Conservation (phyloP, 139 green algal species). For the Mesostigma viride region DNA sequence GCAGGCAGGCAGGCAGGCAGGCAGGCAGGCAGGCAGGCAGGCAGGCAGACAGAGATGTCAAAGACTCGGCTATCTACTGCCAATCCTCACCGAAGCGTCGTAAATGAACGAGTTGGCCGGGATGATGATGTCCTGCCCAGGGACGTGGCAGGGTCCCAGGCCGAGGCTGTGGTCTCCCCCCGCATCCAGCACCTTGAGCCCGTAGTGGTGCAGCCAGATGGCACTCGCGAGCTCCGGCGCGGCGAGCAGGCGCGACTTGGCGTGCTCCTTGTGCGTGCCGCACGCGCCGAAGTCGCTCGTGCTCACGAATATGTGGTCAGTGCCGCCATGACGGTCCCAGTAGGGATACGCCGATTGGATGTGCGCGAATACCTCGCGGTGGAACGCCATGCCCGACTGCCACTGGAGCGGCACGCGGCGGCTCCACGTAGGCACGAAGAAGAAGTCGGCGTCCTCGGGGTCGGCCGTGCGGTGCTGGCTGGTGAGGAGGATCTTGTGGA, state of each 20-base stretch:
- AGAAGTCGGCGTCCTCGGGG: conserved; percentile 40
- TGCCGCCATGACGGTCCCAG: conserved; percentile 43
- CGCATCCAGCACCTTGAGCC: conserved; percentile 15
- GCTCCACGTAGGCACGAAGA: not conserved
- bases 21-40: too few species aligned
- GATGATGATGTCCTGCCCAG: conserved; percentile 24
- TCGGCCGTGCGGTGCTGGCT: conserved; percentile 47
- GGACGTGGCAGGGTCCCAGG: conserved; percentile 30
- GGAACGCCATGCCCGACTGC: conserved; percentile 16
- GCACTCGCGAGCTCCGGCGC: conserved; percentile 3
- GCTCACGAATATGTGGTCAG: conserved; percentile 53
- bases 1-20: too few species aligned
- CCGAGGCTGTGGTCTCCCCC: too few species aligned
- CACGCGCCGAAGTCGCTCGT: conserved; percentile 51
- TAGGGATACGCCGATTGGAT: conserved; percentile 41
- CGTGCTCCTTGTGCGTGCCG: too few species aligned
- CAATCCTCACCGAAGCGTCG: too few species aligned
- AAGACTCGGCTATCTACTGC: too few species aligned
- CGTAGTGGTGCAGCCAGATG: conserved; percentile 18
- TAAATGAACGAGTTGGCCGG: conserved; percentile 9
- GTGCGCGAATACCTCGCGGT: conserved; percentile 35
- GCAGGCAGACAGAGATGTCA: too few species aligned
- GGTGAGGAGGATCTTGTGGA: conserved; percentile 49
- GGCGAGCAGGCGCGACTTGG: not conserved
- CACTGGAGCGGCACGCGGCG: not conserved